phyloP scores from a whole-genome alignment of 257 asterid genomes.

The Echium plantagineum region DNA sequence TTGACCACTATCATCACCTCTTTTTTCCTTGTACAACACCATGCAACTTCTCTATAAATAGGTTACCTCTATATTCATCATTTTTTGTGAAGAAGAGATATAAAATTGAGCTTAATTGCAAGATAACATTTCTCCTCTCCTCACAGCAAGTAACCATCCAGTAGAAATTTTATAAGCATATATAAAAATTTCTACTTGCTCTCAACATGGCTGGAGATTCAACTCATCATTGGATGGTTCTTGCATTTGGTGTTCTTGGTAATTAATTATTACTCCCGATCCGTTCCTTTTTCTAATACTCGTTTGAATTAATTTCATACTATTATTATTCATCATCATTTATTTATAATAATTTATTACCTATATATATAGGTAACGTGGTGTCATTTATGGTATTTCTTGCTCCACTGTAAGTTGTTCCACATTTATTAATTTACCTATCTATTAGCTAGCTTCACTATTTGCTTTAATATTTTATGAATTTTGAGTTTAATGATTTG shows the following conservation, averaged over 20 bases:
- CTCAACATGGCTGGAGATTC: not conserved
- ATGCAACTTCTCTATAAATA: conserved; percentile 4
- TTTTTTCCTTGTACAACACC: not conserved
- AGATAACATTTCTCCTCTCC: not conserved
- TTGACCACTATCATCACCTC: not conserved
- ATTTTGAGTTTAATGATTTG: not conserved
- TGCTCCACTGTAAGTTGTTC: conserved; percentile 42
- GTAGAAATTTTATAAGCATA: not conserved
- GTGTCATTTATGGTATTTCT: conserved; percentile 59
- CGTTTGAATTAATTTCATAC: not conserved
- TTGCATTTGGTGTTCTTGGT: conserved; percentile 5
- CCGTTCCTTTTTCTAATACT: too few relatives aligned
- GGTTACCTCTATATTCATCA: not conserved
- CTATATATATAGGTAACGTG: conserved; percentile 33
- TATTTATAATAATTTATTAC: not conserved
- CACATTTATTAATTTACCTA: too few relatives aligned
- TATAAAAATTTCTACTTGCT: not conserved
- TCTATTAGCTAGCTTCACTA: too few relatives aligned
- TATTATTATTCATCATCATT: not conserved
- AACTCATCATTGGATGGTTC: conserved; percentile 2
- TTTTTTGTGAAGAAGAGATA: not conserved
- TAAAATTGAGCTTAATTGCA: not conserved
- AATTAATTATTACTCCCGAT: too few relatives aligned
- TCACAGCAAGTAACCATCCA: not conserved
- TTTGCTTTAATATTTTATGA: not conserved